Evolutionary conservation across 2,329 filamentous ascomycete species (phyloP).

Genomic region (Elsinoe fawcettii): DNA sequence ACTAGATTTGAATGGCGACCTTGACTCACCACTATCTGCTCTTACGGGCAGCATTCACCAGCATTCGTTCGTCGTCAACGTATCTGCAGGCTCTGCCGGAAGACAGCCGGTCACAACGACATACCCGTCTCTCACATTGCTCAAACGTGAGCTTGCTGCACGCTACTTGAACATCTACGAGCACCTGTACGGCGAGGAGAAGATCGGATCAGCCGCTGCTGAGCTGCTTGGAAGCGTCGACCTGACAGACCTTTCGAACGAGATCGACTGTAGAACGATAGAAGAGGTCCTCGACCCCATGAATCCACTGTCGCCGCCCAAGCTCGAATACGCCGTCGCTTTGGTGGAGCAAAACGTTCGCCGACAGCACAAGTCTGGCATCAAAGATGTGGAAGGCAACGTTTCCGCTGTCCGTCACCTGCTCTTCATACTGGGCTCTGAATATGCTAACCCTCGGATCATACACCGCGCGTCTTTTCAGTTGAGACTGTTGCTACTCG

Average conservation of each 20-base stretch:
- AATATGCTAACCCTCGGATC: background rate
- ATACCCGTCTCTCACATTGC: background rate
- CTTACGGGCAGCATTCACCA: background rate
- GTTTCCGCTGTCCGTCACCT: background rate
- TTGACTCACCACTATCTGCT: background rate
- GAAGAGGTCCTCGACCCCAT: background rate
- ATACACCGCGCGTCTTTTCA: background rate
- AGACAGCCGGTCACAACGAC: background rate
- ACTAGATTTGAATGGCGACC: background rate
- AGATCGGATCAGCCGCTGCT: background rate
- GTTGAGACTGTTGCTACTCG: background rate
- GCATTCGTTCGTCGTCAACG: background rate
- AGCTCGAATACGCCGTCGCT: background rate
- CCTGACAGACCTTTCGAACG: background rate
- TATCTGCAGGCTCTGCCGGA: background rate
- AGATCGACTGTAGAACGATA: background rate
- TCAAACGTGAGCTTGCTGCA: background rate
- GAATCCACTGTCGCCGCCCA: background rate
- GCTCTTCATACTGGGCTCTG: background rate
- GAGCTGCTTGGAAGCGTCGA: background rate
- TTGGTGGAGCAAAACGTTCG: background rate
- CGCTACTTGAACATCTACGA: slow-evolving; percentile 3
- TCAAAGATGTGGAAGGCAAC: background rate
- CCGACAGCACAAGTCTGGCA: background rate
- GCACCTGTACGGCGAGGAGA: background rate